phyloP scores from a whole-genome alignment of 805 yeast species.

The Saturnispora sekii region DNA sequence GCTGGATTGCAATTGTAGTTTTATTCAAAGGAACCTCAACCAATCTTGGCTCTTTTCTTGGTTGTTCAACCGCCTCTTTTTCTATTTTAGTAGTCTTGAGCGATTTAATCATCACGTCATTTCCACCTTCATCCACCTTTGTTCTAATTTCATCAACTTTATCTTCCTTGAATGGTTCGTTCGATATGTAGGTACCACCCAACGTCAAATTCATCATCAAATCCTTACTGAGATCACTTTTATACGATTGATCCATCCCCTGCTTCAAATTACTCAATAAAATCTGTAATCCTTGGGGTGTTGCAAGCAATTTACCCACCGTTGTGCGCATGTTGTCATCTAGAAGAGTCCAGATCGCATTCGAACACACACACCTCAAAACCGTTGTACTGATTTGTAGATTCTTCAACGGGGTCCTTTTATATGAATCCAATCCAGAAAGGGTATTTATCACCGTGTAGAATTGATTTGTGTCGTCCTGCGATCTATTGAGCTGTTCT shows the following conservation, averaged over 20 bases:
- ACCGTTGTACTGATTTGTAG: not conserved
- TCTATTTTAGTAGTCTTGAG: too few species aligned
- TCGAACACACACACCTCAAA: not conserved
- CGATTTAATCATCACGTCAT: too few species aligned
- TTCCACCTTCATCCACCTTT: not conserved
- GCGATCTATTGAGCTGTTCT: not conserved
- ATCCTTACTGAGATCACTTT: not conserved
- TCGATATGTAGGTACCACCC: constrained; percentile 1
- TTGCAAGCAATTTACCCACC: constrained; percentile 10
- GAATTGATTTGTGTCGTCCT: not conserved
- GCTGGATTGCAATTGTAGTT: not conserved
- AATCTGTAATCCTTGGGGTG: constrained; percentile 20
- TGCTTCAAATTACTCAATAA: constrained; percentile 5
- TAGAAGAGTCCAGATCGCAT: constrained; percentile 8
- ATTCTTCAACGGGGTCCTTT: not conserved
- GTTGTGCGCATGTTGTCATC: constrained; percentile 3
- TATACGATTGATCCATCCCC: not conserved
- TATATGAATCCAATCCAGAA: not conserved
- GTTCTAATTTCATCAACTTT: not conserved
- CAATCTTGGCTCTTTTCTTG: not conserved
- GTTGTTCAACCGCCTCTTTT: too few species aligned
- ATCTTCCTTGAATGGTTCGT: not conserved
- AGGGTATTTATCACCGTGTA: constrained; percentile 1
- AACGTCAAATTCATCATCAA: not conserved
- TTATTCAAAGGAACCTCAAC: not conserved